Evolutionary conservation across 164 flowering plant genomes (phyloP).

Genomic region (Malania oleifera): DNA sequence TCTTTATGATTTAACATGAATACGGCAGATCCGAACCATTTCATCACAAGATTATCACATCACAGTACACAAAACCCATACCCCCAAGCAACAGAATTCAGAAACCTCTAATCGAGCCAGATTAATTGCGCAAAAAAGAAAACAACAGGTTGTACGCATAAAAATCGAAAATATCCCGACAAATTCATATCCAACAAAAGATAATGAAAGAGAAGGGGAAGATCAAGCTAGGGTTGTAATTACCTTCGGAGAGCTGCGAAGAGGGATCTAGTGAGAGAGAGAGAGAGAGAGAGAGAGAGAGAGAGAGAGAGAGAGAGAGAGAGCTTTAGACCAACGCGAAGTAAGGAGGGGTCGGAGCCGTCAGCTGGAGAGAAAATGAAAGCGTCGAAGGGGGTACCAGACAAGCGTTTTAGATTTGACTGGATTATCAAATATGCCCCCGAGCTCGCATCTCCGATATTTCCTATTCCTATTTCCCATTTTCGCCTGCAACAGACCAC

Average conservation of each 20-base stretch:
- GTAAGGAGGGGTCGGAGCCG: constrained; percentile 1
- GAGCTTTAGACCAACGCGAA: constrained; percentile 21
- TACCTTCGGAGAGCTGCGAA: constrained; percentile 16
- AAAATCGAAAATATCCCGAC: too few species aligned
- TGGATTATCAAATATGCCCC: constrained; percentile 8
- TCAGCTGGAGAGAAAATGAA: constrained; percentile 8
- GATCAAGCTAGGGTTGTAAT: not conserved
- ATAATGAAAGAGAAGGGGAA: not conserved
- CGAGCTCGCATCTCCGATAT: not conserved
- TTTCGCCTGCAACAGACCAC: too few species aligned
- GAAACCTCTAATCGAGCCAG: not conserved
- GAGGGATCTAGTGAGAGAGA: constrained; percentile 13
- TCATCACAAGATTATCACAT: constrained; percentile 4
- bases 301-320: constrained; percentile 1
- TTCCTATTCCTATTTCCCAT: not conserved
- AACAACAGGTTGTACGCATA: too few species aligned
- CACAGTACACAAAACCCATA: constrained; percentile 1
- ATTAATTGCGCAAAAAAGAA: too few species aligned
- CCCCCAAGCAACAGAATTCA: not conserved
- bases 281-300: not conserved
- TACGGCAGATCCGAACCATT: not conserved
- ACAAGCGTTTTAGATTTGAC: not conserved
- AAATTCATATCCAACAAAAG: too few species aligned
- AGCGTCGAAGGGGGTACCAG: not conserved
- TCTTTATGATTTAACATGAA: not conserved